A percentile compares a stretch with the other conserved stretches of the same genome.
Evolutionary conservation across 1,139 yeast genomes (phyloP).

Genomic region (Geotrichum histeridarum): DNA sequence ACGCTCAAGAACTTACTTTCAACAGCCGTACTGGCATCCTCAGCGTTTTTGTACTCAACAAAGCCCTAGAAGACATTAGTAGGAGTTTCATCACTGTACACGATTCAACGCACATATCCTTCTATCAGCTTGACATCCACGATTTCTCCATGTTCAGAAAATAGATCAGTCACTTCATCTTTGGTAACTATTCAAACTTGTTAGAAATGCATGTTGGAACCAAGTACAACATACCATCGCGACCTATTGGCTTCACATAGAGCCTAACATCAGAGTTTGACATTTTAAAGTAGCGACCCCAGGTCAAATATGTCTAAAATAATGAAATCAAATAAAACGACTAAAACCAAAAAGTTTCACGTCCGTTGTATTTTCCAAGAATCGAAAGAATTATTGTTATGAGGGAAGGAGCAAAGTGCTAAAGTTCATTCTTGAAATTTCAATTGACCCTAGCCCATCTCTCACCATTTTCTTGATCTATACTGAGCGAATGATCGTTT

Average conservation of each 20-base stretch:
- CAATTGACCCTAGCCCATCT: background rate
- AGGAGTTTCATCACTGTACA: background rate
- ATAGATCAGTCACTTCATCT: constrained; percentile 58
- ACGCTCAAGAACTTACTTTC: constrained; percentile 21
- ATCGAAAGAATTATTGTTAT: background rate
- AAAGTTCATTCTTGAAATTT: too few species aligned
- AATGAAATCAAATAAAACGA: background rate
- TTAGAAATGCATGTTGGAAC: background rate
- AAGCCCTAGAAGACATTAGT: constrained; percentile 23
- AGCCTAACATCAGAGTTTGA: constrained; percentile 24
- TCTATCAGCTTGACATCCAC: constrained; percentile 62
- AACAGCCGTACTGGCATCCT: constrained; percentile 30
- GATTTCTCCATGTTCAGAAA: constrained; percentile 62
- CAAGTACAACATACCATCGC: constrained; percentile 21
- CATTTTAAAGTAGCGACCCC: constrained; percentile 12
- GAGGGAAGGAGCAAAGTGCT: too few species aligned
- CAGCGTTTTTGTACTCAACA: constrained; percentile 27
- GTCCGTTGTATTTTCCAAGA: background rate
- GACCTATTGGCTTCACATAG: constrained; percentile 24
- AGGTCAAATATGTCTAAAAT: background rate
- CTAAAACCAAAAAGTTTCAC: background rate
- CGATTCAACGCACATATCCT: constrained; percentile 51
- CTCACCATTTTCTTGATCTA: background rate
- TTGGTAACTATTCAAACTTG: constrained; percentile 43
- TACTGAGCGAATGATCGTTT: background rate